Base-by-base conservation (phyloP, 139 green algal species). In the Coccomyxa sp. region DNA sequence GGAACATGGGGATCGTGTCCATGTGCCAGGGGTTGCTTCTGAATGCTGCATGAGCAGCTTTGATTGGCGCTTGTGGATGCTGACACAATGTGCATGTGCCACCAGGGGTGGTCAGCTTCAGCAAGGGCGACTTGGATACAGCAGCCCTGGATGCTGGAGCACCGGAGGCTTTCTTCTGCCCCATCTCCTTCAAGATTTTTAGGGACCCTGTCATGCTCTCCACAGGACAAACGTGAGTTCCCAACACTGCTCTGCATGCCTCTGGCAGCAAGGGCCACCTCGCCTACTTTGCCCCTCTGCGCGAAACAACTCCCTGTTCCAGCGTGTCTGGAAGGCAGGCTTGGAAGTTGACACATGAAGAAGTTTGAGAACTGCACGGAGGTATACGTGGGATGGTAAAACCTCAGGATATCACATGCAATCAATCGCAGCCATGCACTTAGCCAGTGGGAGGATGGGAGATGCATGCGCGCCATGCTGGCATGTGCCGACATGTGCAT, bases 191-290 rank as follows among this genome's bases (percentile, higher is more conserved):
- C 66, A 81, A 88, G 28, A 27, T 86, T 1, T 86, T 90, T 21
- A 77, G 90, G 14, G 90, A 94, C 81, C 90, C 90, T 23, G 90
- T 93, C 71, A 68, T 94, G 57, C 80, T 93, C 17, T 77, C 78
- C 13, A 92, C 87, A 51, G 89, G 89, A 17, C 86, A 89, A 28
- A 90, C 89, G 76, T 92, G 77, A 78, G 83, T 28, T 16, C 17
- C 14, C 45, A 21, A 28, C 63, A 71, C 63, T 9, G 63, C 63
- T 71, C 30, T 58, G 67, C 67, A 59, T 84, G 81, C 45, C 28
- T 28, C 30, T 79, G 38, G 38, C 38, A 51, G 38, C 38, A 51
- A 57, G 10, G 31, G 27, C 16, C 4, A 51, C 75, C 38, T 51
- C 38, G 38, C 38, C 38, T 51, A 51, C 7, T 31, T 59, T 79